A percentile compares a stretch with the other conserved stretches of the same genome.
phyloP scores from a whole-genome alignment of 1,284 basidiomycete genomes.

The Inonotus hispidus region DNA sequence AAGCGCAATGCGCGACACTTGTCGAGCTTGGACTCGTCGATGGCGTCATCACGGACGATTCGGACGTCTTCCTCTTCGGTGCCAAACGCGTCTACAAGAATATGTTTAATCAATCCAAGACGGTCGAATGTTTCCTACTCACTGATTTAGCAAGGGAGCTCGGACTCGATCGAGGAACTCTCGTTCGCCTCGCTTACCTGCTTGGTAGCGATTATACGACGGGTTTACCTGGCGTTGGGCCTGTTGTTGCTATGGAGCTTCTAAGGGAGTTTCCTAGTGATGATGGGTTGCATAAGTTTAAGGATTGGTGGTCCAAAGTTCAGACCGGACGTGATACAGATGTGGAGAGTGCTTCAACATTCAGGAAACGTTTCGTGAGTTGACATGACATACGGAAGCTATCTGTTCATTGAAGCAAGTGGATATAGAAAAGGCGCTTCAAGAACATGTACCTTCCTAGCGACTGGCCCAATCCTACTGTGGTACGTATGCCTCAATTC shows the following conservation, averaged over 20 bases:
- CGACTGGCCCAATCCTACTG: constrained; percentile 89
- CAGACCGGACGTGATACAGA: constrained; percentile 82
- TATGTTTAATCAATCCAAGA: constrained; percentile 99
- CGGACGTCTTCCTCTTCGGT: constrained; percentile 98
- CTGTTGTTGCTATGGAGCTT: constrained; percentile 95
- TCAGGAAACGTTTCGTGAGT: constrained; percentile 82
- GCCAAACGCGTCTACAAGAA: constrained; percentile 94
- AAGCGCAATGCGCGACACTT: constrained; percentile 96
- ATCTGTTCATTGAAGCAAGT: not conserved
- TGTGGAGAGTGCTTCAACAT: constrained; percentile 68
- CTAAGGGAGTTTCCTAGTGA: constrained; percentile 86
- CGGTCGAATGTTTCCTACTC: constrained; percentile 91
- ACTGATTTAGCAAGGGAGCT: constrained; percentile 86
- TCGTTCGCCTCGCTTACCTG: constrained; percentile 88
- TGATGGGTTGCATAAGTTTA: constrained; percentile 81
- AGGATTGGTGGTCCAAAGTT: constrained; percentile 94
- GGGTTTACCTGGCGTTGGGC: constrained; percentile 92
- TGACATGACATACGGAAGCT: too few relatives aligned
- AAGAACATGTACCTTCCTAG: constrained; percentile 73
- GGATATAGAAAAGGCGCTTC: constrained; percentile 80
- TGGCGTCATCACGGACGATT: constrained; percentile 98
- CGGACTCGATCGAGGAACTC: constrained; percentile 80
- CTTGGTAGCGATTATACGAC: constrained; percentile 97
- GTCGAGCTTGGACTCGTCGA: constrained; percentile 84
- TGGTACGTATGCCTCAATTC: constrained; percentile 49